These are phyloP conservation scores for Bocquillonia castaneifolia DNA, from an alignment of 441 rosid genomes.

Conservation along the genomic window DNA sequence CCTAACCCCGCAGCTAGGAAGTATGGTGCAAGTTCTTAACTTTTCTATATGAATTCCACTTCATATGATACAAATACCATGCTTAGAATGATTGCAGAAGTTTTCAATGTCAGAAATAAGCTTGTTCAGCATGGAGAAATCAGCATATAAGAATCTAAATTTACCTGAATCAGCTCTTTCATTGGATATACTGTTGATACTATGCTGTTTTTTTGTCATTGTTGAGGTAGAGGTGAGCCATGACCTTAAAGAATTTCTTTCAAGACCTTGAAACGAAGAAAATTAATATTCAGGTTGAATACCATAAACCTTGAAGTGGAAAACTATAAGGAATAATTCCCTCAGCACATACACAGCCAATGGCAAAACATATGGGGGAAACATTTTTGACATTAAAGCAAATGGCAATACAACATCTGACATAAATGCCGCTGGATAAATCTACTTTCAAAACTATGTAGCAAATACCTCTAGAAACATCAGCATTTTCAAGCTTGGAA, in stretches of 20 bases:
- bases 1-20: neutral
- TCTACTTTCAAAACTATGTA: neutral
- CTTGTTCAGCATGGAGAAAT: neutral
- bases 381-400: neutral
- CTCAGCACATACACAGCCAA: neutral
- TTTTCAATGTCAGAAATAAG: neutral
- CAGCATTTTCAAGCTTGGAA: conserved; percentile 73
- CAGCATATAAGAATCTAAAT: conserved; percentile 2
- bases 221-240: conserved; percentile 66
- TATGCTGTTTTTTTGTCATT: conserved; percentile 33
- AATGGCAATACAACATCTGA: neutral
- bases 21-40: neutral
- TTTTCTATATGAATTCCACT: neutral
- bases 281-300: conserved; percentile 19
- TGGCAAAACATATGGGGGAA: neutral
- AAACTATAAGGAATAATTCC: conserved; percentile 1
- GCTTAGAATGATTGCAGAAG: neutral
- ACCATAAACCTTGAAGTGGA: neutral
- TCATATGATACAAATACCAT: neutral
- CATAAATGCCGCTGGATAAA: neutral
- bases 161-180: conserved; percentile 43
- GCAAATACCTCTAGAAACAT: conserved; percentile 51
- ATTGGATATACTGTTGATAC: conserved; percentile 25
- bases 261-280: conserved; percentile 41
- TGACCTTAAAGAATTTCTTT: conserved; percentile 57